Conservation (phyloP, 148 eudicot species). For the Fagopyrum tataricum region DNA sequence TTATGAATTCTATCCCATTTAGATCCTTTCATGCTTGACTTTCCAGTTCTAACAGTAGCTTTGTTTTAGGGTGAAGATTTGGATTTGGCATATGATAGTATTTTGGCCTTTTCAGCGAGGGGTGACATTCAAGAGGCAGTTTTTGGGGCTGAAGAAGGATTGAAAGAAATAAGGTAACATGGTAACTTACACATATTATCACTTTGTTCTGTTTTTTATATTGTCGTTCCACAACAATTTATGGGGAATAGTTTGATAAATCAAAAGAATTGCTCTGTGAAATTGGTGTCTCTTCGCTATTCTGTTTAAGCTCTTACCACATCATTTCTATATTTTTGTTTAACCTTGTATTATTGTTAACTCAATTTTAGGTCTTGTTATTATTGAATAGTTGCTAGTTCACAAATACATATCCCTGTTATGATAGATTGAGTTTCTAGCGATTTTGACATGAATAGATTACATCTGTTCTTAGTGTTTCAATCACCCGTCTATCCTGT, state of each 20-base stretch:
- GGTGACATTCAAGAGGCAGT: slow-evolving; percentile 98
- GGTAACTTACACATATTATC: not conserved
- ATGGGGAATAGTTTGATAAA: not conserved
- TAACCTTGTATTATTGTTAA: not conserved
- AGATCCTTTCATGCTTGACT: not conserved
- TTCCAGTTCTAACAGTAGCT: not conserved
- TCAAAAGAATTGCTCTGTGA: not conserved
- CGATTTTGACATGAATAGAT: not conserved
- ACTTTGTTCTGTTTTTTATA: not conserved
- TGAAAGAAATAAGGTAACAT: slow-evolving; percentile 78
- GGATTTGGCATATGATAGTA: slow-evolving; percentile 95
- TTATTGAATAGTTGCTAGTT: not conserved
- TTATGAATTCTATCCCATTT: not conserved
- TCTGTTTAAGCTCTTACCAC: not conserved
- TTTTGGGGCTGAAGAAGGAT: slow-evolving; percentile 93
- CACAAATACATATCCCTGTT: not conserved
- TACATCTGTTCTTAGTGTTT: not conserved
- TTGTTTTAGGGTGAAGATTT: slow-evolving; percentile 75
- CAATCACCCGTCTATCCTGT: not conserved
- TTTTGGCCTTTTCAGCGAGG: slow-evolving; percentile 85
- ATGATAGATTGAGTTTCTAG: not conserved
- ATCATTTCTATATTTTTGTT: not conserved
- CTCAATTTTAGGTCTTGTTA: not conserved
- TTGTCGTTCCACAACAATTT: not conserved
- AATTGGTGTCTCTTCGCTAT: not conserved